These are phyloP conservation scores for Fusarium newnesense DNA, from an alignment of 2,329 filamentous ascomycete genomes.

Conservation along the genomic window DNA sequence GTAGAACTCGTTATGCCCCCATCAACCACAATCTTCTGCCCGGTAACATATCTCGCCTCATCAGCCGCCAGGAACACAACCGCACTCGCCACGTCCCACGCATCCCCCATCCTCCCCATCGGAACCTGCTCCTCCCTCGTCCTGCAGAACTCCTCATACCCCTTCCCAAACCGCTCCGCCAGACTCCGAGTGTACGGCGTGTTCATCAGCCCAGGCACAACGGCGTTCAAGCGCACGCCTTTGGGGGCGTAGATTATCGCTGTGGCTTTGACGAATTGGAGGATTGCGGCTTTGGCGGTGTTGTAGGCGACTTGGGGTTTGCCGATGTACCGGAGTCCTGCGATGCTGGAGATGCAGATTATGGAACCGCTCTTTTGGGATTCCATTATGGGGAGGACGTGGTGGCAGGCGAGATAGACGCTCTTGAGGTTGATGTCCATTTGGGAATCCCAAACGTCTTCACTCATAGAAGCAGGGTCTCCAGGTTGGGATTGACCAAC, in stretches of 20 bases:
- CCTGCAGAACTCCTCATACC: slow-evolving; percentile 59
- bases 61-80: slow-evolving; percentile 67
- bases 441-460: slow-evolving; percentile 63
- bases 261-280: slow-evolving; percentile 61
- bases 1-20: slow-evolving; percentile 56
- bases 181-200: slow-evolving; percentile 61
- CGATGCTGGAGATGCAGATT: slow-evolving; percentile 61
- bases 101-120: slow-evolving; percentile 67
- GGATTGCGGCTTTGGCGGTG: slow-evolving; percentile 60
- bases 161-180: slow-evolving; percentile 55
- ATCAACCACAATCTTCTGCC: slow-evolving; percentile 62
- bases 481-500: slow-evolving; percentile 67
- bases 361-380: slow-evolving; percentile 55
- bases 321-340: slow-evolving; percentile 61
- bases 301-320: slow-evolving; percentile 65
- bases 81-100: slow-evolving; percentile 68
- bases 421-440: slow-evolving; percentile 66
- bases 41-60: slow-evolving; percentile 70
- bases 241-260: slow-evolving; percentile 60
- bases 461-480: slow-evolving; percentile 58
- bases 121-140: slow-evolving; percentile 67
- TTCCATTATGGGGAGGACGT: slow-evolving; percentile 65
- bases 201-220: slow-evolving; percentile 67
- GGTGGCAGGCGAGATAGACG: slow-evolving; percentile 63
- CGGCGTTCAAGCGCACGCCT: slow-evolving; percentile 62